phyloP scores from a whole-genome alignment of 2,329 filamentous ascomycete species.

The Colletotrichum camelliae region DNA sequence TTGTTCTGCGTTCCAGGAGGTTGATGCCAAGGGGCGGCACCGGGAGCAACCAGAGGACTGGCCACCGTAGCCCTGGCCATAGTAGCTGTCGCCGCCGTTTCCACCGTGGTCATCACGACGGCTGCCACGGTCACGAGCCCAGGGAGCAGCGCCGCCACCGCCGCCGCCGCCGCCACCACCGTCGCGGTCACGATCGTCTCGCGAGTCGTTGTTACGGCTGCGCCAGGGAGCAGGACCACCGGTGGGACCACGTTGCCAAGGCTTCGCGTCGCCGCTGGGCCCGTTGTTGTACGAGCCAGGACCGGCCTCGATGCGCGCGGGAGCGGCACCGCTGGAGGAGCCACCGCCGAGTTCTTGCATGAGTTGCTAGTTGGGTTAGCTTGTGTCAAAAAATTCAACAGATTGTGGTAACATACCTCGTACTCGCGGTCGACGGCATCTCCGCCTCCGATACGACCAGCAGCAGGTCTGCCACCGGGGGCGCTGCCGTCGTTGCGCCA shows the following conservation, averaged over 20 bases:
- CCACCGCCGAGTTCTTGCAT: slow-evolving; percentile 95
- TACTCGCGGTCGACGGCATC: slow-evolving; percentile 94
- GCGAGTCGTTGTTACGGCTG: slow-evolving; percentile 58
- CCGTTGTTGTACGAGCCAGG: slow-evolving; percentile 67
- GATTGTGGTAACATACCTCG: slow-evolving; percentile 67
- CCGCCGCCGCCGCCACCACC: slow-evolving; percentile 45
- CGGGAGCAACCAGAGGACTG: slow-evolving; percentile 22
- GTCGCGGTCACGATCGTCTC: slow-evolving; percentile 41
- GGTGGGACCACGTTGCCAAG: slow-evolving; percentile 87
- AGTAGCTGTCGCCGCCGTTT: slow-evolving; percentile 46
- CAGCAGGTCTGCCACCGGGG: slow-evolving; percentile 47
- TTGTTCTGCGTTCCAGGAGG: slow-evolving; percentile 51
- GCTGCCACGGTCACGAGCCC: slow-evolving; percentile 61
- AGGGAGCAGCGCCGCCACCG: slow-evolving; percentile 60
- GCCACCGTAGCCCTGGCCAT: slow-evolving; percentile 35
- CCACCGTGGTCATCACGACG: slow-evolving; percentile 48
- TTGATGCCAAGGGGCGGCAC: slow-evolving; percentile 66
- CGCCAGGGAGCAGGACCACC: slow-evolving; percentile 86
- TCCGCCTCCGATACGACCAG: slow-evolving; percentile 73
- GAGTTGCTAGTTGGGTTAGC: slow-evolving; percentile 73
- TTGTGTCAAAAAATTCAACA: slow-evolving; percentile 9
- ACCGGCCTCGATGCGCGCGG: slow-evolving; percentile 86
- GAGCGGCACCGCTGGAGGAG: slow-evolving; percentile 64
- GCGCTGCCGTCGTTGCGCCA: slow-evolving; percentile 80
- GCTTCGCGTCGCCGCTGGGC: slow-evolving; percentile 68